These are phyloP conservation scores for Lachancea fermentati DNA, from an alignment of 805 yeast species.

Conservation along the genomic window DNA sequence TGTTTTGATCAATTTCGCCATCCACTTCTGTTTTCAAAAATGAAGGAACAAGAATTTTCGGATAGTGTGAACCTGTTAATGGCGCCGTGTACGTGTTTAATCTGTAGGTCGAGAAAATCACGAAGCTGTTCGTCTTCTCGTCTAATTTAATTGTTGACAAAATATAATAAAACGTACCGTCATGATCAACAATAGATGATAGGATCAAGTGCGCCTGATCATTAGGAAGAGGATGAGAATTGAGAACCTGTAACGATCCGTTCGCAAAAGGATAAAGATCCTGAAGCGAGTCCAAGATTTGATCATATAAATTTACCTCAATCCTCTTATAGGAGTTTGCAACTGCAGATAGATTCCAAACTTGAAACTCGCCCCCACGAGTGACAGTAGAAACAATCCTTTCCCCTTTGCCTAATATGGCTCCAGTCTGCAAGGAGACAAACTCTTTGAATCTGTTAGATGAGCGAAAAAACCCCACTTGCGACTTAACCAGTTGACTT, in stretches of 20 bases:
- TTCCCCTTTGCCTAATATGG: constrained; percentile 46
- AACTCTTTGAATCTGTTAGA: constrained; percentile 38
- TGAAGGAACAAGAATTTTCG: constrained; percentile 50
- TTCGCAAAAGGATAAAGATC: constrained; percentile 49
- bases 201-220: constrained; percentile 44
- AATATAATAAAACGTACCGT: constrained; percentile 37
- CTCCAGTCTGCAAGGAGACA: constrained; percentile 53
- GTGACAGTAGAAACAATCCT: constrained; percentile 39
- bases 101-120: constrained; percentile 60
- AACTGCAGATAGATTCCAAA: constrained; percentile 45
- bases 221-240: constrained; percentile 47
- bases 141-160: constrained; percentile 46
- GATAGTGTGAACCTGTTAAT: constrained; percentile 29
- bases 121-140: constrained; percentile 44
- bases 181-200: constrained; percentile 37
- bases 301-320: constrained; percentile 33
- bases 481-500: constrained; percentile 29
- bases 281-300: constrained; percentile 37
- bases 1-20: constrained; percentile 11
- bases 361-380: constrained; percentile 39
- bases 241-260: constrained; percentile 50
- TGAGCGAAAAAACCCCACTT: constrained; percentile 33
- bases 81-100: constrained; percentile 43
- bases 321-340: constrained; percentile 38
- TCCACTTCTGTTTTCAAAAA: constrained; percentile 38